Evolutionary conservation across 139 green algal genomes (phyloP), one percentile per base, ranked within the genome.

Genomic region (Desmodesmus armatus): DNA sequence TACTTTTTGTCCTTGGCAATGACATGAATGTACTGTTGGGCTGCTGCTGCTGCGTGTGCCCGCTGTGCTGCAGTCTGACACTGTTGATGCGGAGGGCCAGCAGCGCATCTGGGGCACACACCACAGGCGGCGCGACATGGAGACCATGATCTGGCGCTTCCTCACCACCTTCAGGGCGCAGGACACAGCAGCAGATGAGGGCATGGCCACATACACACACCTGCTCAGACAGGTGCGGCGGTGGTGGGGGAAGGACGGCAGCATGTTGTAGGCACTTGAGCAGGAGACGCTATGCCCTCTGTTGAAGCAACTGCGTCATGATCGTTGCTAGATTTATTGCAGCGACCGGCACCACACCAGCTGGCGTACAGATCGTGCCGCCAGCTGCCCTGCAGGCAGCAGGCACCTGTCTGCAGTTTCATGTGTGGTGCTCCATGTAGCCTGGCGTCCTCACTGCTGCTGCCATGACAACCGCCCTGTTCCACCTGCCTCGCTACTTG

Each of bases 101-200:
- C 5, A 55, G 37, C 25, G 25, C 21, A 82, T 82, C 55, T 82
- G 76, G 76, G 76, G 76, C 35, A 82, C 76, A 13, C 9, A 43
- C 23, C 72, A 72, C 76, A 72, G n/a, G 23, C 76, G 72, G 76
- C 29, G n/a, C 5, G 76, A 82, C 4, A 82, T 82, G 55, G 43
- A 66, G 35, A 25, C 41, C 25, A 44, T 65, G 41, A 72, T 82
- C 37, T 55, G 76, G 7, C 76, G 76, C 55, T 82, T 82, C 76
- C 55, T 82, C 21, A 44, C 47, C 41, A 82, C 76, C 25, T 82
- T 82, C 35, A 35, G 53, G 3, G 76, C 76, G n/a, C 67, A 55
- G 23, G 43, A 37, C 55, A 23, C 44, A 53, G 35, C 37, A 31
- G 37, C 15, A 35, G 35, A 39, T 58, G 69, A 25, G 2, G 76